phyloP scores from a whole-genome alignment of 371 early-diverging fungal species.

The Mucor mucedo region DNA sequence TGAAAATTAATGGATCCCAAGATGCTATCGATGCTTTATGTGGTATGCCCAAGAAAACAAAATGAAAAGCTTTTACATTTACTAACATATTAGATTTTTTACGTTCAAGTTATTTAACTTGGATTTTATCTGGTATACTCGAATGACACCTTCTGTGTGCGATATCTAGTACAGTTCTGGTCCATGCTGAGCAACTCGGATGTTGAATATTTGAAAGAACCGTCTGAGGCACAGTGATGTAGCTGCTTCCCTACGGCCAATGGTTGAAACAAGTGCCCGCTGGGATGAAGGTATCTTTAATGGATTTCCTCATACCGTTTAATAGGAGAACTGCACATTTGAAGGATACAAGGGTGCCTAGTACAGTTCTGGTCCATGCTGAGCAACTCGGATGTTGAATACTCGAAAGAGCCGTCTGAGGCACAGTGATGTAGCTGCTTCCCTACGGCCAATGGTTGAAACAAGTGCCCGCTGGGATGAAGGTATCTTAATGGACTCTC shows the following conservation, averaged over 20 bases:
- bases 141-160: slow-evolving; percentile 1
- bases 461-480: slow-evolving; percentile 2
- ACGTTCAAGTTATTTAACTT: neutral
- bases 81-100: neutral
- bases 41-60: neutral
- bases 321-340: neutral
- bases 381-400: slow-evolving; percentile 4
- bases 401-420: slow-evolving; percentile 1
- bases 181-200: slow-evolving; percentile 4
- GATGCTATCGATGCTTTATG: neutral
- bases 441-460: slow-evolving; percentile 1
- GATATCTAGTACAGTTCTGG: slow-evolving; percentile 2
- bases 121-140: neutral
- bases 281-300: neutral
- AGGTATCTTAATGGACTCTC: slow-evolving; percentile 3
- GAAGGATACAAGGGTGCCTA: neutral
- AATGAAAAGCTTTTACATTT: neutral
- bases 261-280: slow-evolving; percentile 1
- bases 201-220: slow-evolving; percentile 2
- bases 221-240: slow-evolving; percentile 3
- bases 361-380: slow-evolving; percentile 3
- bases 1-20: no score
- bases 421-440: slow-evolving; percentile 2
- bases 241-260: slow-evolving; percentile 1
- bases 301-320: neutral